These are phyloP conservation scores for Vitis hybrid DNA, from an alignment of 177 flowering plant genomes.

Conservation along the genomic window DNA sequence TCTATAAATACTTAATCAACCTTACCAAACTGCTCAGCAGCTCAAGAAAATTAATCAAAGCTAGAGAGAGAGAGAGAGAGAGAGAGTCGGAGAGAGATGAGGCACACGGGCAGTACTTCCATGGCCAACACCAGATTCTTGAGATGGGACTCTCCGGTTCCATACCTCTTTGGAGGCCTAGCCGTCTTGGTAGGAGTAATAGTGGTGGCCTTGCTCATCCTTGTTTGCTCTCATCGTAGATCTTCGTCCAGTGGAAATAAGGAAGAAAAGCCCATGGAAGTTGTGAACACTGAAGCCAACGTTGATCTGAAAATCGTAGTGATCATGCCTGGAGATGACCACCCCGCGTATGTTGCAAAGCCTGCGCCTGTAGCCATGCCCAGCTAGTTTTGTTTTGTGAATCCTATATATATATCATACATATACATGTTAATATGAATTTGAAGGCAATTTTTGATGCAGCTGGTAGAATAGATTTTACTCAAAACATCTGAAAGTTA, in stretches of 20 bases:
- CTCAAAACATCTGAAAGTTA: too few species aligned
- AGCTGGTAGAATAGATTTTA: too few species aligned
- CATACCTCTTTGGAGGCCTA: conserved; percentile 35
- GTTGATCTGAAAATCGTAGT: conserved; percentile 17
- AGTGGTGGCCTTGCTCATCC: conserved; percentile 17
- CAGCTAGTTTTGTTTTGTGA: not conserved
- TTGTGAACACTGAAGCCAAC: not conserved
- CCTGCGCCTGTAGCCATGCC: conserved; percentile 4
- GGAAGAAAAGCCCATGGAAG: conserved; percentile 9
- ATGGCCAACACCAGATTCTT: not conserved
- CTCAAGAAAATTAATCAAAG: not conserved
- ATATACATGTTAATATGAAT: too few species aligned
- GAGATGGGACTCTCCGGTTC: conserved; percentile 31
- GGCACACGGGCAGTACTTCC: not conserved
- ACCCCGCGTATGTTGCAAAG: conserved; percentile 17
- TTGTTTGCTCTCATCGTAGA: too few species aligned
- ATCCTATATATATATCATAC: too few species aligned
- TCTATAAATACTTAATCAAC: too few species aligned
- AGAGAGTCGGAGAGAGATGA: too few species aligned
- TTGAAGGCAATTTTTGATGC: too few species aligned
- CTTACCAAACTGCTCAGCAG: too few species aligned
- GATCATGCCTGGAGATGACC: conserved; percentile 34
- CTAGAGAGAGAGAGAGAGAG: not conserved
- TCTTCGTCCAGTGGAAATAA: not conserved
- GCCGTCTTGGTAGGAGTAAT: conserved; percentile 27